Evolutionary conservation across 768 basidiomycete genomes (phyloP), one percentile per base, ranked within the genome.

Genomic region (Coprinellus micaceus): DNA sequence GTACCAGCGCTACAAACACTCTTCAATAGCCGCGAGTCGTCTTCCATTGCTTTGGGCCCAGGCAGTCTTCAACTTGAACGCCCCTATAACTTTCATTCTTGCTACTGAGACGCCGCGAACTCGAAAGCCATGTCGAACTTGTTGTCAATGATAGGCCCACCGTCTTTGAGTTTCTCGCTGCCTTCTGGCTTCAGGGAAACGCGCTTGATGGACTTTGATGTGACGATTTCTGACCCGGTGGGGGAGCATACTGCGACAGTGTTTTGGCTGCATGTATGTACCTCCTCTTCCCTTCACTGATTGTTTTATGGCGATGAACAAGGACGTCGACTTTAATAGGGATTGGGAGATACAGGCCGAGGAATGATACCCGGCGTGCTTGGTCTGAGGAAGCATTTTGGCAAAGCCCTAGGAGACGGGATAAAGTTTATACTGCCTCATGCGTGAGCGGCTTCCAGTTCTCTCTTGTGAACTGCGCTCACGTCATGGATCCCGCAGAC

Each of bases 201-300:
- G 6, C 40, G 40, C 7, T 17, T 43, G 40, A 43, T 43, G 19
- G 40, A 43, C 40, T 43, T 37, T 10, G 33, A 51, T 24, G 49
- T 36, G 19, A 51, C 49, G 15, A 3, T 33, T 21, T 43, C 46
- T 25, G 43, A 54, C 4, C 43, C 53, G 29, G 22, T 15, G 11
- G 53, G 53, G 19, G 17, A 30, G 21, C 53, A 54, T 36, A 54
- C 53, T 3, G 53, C 53, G n/a, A 54, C 53, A 3, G 53, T 54
- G 5, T 26, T 54, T 28, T 54, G 41, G 43, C 41, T 54, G 6
- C 53, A 54, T 54, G 53, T 54, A n/a, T 29, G 53, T 46, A 43
- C 40, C 40, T 21, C 40, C 6, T 43, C 40, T 17, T 43, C 19
- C n/a, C 40, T 43, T 17, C 15, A 9, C 36, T 9, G 9, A 37